A percentile compares a stretch with the other conserved stretches of the same genome.
These are phyloP conservation scores for Trametes cubensis DNA, from an alignment of 768 basidiomycete genomes.

Conservation along the genomic window DNA sequence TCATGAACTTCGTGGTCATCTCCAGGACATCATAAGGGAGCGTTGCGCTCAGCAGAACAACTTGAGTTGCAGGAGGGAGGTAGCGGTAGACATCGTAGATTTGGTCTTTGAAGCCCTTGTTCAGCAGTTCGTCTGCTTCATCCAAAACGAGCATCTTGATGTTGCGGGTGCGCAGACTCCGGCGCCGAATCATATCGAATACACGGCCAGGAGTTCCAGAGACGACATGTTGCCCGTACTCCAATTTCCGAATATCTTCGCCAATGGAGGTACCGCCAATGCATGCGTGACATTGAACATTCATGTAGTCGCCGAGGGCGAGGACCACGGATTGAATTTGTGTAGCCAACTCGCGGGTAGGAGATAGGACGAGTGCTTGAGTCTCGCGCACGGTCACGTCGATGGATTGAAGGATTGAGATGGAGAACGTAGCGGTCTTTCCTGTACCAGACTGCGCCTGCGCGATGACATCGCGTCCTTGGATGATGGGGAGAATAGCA, in stretches of 20 bases:
- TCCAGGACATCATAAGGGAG: constrained; percentile 96
- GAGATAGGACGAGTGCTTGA: constrained; percentile 94
- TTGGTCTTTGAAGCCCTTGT: constrained; percentile 99
- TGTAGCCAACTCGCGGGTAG: constrained; percentile 98
- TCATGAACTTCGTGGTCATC: constrained; percentile 99
- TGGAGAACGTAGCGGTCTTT: constrained; percentile 99
- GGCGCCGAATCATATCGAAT: constrained; percentile 97
- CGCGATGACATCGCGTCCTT: constrained; percentile 97
- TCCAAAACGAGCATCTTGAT: constrained; percentile 98
- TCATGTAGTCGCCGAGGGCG: constrained; percentile 98
- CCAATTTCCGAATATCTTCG: constrained; percentile 95
- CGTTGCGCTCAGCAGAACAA: constrained; percentile 94
- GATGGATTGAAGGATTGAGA: constrained; percentile 97
- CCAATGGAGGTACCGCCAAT: constrained; percentile 97
- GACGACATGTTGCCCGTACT: constrained; percentile 96
- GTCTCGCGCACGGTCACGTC: constrained; percentile 93
- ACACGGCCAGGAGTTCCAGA: constrained; percentile 98
- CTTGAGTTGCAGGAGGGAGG: constrained; percentile 95
- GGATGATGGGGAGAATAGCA: constrained; percentile 93
- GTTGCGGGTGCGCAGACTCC: constrained; percentile 90
- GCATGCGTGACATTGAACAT: constrained; percentile 97
- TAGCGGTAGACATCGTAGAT: constrained; percentile 99
- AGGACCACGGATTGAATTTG: constrained; percentile 98
- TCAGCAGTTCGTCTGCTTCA: constrained; percentile 94
- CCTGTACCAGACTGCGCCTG: constrained; percentile 99